phyloP scores from a whole-genome alignment of 1,284 basidiomycete species.

The Austropuccinia psidii region DNA sequence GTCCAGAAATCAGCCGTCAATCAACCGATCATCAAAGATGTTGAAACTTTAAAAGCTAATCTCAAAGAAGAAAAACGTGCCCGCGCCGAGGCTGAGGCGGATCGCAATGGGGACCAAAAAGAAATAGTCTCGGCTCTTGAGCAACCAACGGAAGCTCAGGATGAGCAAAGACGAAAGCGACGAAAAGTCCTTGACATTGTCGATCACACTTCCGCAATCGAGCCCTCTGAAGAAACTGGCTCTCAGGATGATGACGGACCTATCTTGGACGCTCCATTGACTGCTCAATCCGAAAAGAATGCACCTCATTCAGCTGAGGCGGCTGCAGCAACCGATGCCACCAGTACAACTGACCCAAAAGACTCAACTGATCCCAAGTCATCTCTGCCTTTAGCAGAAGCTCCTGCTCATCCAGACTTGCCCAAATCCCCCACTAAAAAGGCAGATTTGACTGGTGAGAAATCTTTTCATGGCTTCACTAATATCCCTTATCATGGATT shows the following conservation, averaged over 20 bases:
- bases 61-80: constrained; percentile 11
- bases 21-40: constrained; percentile 17
- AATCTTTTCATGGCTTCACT: too few relatives aligned
- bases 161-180: too few relatives aligned
- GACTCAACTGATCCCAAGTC: not conserved
- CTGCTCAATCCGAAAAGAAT: not conserved
- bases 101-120: too few relatives aligned
- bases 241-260: not conserved
- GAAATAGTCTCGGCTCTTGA: too few relatives aligned
- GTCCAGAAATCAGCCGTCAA: not conserved
- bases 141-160: too few relatives aligned
- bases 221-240: too few relatives aligned
- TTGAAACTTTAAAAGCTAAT: constrained; percentile 15
- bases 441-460: too few relatives aligned
- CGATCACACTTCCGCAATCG: not conserved
- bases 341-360: not conserved
- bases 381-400: not conserved
- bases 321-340: not conserved
- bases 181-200: too few relatives aligned
- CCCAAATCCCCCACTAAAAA: too few relatives aligned
- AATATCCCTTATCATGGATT: too few relatives aligned
- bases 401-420: not conserved
- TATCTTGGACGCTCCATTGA: not conserved
- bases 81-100: not conserved
- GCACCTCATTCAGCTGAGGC: not conserved